Evolutionary conservation across 1,284 basidiomycete species (phyloP).

Genomic region (Ceratobasidium sp.): DNA sequence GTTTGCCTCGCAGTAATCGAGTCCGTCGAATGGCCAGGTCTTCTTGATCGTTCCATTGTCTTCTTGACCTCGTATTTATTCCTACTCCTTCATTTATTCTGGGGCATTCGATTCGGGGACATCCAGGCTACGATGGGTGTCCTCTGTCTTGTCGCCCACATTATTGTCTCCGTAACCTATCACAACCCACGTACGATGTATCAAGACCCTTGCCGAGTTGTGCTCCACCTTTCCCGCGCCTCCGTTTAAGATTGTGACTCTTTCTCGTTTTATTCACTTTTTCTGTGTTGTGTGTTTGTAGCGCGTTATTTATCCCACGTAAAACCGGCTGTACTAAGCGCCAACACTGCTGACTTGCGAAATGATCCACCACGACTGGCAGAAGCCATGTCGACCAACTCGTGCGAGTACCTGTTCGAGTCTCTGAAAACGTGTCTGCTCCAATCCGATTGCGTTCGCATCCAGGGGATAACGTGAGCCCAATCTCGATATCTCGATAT

Average conservation of each 20-base stretch:
- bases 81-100: constrained; percentile 8
- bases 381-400: constrained; percentile 42
- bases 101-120: constrained; percentile 14
- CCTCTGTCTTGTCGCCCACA: not conserved
- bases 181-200: constrained; percentile 34
- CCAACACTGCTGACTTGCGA: constrained; percentile 5
- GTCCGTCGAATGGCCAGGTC: not conserved
- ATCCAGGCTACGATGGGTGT: constrained; percentile 6
- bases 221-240: constrained; percentile 3
- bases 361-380: constrained; percentile 5
- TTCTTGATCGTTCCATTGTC: not conserved
- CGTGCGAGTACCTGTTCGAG: constrained; percentile 29
- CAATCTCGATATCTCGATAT: constrained; percentile 6
- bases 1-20: constrained; percentile 1
- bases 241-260: not conserved
- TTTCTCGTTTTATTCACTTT: constrained; percentile 2
- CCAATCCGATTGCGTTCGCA: constrained; percentile 30
- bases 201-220: constrained; percentile 28
- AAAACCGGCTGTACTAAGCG: constrained; percentile 18
- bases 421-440: constrained; percentile 33
- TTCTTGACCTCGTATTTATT: constrained; percentile 22
- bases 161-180: constrained; percentile 29
- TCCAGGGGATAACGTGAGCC: constrained; percentile 28
- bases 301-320: constrained; percentile 30
- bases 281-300: constrained; percentile 28